Evolutionary conservation across 306 rosid species (phyloP), one percentile per base, ranked within the genome.

Genomic region (Hippophae gyantsensis): DNA sequence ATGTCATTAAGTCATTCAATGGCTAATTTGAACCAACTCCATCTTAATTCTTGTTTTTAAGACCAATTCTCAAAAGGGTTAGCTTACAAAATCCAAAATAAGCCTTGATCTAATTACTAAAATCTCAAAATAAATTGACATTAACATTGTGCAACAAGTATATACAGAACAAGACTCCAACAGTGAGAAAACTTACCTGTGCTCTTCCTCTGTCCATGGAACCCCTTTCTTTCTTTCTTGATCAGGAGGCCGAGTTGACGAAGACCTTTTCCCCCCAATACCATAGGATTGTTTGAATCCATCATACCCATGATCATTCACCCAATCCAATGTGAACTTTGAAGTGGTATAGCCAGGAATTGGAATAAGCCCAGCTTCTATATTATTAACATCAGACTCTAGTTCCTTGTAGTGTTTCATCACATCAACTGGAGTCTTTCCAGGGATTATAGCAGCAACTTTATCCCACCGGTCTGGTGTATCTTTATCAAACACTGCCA

Each of bases 281-380:
- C 82, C 82, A 14, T 49, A 60, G 2, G 77, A 32, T 51, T 66
- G 77, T 27, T 63, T 63, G 26, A 71, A 79, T 18, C 78, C 80
- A 57, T 79, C 85, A 51, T 54, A 69, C 3, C 75, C 65, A 69
- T 71, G 62, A 64, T 51, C 57, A 52, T 65, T 74, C 3, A 74
- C 76, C 86, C 82, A 81, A 11, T 79, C 87, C 40, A 81, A 65
- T 14, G 88, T 74, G 65, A 81, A 79, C 23, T 79, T 68, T 7
- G 85, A 52, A 85, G 38, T 32, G 38, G 38, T 32, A 32, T 32
- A 32, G 38, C 38, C 38, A 32, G 38, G 38, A 32, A 32, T 32
- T 32, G 38, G 38, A 32, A 32, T 32, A 32, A 32, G 38, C 38
- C 38, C 38, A 32, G 38, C 38, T 2, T 32, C 38, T 32, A 32